A percentile compares a stretch with the other conserved stretches of the same genome.
Conservation (phyloP, 805 yeast genomes). For the Ogataea wickerhamii region DNA sequence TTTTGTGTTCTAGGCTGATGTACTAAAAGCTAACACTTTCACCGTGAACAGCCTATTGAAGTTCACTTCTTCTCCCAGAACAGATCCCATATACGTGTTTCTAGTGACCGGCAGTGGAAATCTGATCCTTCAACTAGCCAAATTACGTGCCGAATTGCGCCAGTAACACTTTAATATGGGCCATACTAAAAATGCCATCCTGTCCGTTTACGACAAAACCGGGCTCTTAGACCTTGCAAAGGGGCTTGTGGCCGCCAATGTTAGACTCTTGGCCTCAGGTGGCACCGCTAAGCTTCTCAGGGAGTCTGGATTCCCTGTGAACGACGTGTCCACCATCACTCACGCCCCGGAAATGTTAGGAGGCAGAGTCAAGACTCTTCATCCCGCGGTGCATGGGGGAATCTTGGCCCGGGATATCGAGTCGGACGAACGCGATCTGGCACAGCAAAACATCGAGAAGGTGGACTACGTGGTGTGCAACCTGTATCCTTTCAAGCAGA, state of each 20-base stretch:
- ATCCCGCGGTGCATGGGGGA: constrained; percentile 98
- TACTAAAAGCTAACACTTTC: too few species aligned
- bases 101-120: too few species aligned
- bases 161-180: constrained; percentile 6
- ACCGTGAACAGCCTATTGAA: too few species aligned
- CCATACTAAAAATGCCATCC: constrained; percentile 80
- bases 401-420: constrained; percentile 92
- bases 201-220: constrained; percentile 96
- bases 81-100: too few species aligned
- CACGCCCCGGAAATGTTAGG: constrained; percentile 99
- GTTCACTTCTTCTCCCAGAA: too few species aligned
- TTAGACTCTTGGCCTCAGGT: constrained; percentile 92
- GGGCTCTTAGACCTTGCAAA: constrained; percentile 94
- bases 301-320: constrained; percentile 98
- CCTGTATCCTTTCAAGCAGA: constrained; percentile 97
- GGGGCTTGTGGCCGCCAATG: constrained; percentile 84
- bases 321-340: constrained; percentile 90
- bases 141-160: too few species aligned
- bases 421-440: constrained; percentile 84
- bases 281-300: constrained; percentile 94
- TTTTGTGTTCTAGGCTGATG: too few species aligned
- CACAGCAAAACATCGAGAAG: constrained; percentile 86
- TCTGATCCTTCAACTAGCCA: too few species aligned
- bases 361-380: constrained; percentile 96
- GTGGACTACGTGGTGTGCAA: constrained; percentile 97